A percentile compares a stretch with the other conserved stretches of the same genome.
phyloP scores from a whole-genome alignment of 352 stramenopile species.

The Phytophthora colocasiae region DNA sequence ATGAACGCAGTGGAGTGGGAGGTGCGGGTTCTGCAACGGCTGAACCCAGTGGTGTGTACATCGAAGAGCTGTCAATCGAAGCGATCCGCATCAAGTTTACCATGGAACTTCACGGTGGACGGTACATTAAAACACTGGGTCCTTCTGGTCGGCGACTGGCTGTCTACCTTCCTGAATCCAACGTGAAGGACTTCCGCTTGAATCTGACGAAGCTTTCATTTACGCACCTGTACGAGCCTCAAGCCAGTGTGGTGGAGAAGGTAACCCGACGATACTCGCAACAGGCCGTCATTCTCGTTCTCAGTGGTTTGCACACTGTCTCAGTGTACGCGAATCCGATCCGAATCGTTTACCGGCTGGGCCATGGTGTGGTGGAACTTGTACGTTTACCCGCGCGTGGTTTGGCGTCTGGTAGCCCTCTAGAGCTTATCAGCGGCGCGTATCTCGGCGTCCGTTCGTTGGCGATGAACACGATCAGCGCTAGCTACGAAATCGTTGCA shows the following conservation, averaged over 20 bases:
- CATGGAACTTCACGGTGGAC: constrained; percentile 86
- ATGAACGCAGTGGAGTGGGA: constrained; percentile 31
- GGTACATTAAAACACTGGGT: constrained; percentile 86
- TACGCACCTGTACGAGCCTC: constrained; percentile 83
- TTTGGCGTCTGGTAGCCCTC: constrained; percentile 79
- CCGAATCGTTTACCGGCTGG: constrained; percentile 86
- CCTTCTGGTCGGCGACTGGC: constrained; percentile 75
- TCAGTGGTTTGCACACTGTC: constrained; percentile 86
- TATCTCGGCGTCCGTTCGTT: constrained; percentile 87
- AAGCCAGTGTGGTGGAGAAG: constrained; percentile 78
- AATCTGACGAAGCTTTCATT: constrained; percentile 87
- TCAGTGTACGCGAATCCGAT: constrained; percentile 91
- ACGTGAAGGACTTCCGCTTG: constrained; percentile 89
- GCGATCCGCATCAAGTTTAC: constrained; percentile 87
- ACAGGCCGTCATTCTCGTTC: constrained; percentile 85
- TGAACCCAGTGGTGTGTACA: constrained; percentile 77
- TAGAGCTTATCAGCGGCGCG: constrained; percentile 84
- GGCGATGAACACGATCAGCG: constrained; percentile 91
- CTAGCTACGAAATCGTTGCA: constrained; percentile 89
- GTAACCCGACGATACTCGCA: constrained; percentile 85
- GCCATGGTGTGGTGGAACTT: constrained; percentile 83
- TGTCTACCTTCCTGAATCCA: constrained; percentile 89
- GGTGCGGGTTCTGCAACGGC: constrained; percentile 22
- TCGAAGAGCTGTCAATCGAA: constrained; percentile 88
- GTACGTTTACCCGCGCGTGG: constrained; percentile 80